These are phyloP conservation scores for Alternaria postmessia DNA, from an alignment of 2,329 filamentous ascomycete genomes.

Conservation along the genomic window DNA sequence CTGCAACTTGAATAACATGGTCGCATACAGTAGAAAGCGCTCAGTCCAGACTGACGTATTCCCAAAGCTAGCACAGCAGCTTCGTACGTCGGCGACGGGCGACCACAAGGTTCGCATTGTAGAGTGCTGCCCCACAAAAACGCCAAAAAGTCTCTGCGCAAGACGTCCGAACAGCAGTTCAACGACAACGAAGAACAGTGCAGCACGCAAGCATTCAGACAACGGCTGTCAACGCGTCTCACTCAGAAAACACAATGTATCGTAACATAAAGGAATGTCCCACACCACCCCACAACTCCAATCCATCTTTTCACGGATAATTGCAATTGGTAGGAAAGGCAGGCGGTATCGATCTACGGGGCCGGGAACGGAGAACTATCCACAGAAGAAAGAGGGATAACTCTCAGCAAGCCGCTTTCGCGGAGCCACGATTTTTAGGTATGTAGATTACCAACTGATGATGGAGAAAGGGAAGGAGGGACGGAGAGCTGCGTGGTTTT, in stretches of 20 bases:
- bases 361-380: slow-evolving; percentile 56
- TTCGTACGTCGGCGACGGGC: neutral
- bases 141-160: neutral
- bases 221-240: neutral
- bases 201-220: neutral
- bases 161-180: neutral
- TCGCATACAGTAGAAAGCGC: too few relatives aligned
- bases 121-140: slow-evolving; percentile 1
- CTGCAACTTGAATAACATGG: neutral
- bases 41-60: too few relatives aligned
- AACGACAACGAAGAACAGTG: neutral
- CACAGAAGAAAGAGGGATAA: slow-evolving; percentile 46
- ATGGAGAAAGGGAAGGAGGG: slow-evolving; percentile 37
- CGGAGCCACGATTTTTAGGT: slow-evolving; percentile 52
- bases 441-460: slow-evolving; percentile 50
- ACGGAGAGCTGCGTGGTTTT: slow-evolving; percentile 34
- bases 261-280: slow-evolving; percentile 38
- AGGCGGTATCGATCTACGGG: slow-evolving; percentile 50
- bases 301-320: slow-evolving; percentile 53
- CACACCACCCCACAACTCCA: slow-evolving; percentile 55
- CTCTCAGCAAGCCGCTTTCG: slow-evolving; percentile 54
- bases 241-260: too few relatives aligned
- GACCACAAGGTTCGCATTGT: neutral
- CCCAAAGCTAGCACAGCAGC: neutral
- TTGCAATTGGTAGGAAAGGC: slow-evolving; percentile 52